These are phyloP conservation scores for Castanospermum australe DNA, from an alignment of 306 rosid genomes.

Conservation along the genomic window DNA sequence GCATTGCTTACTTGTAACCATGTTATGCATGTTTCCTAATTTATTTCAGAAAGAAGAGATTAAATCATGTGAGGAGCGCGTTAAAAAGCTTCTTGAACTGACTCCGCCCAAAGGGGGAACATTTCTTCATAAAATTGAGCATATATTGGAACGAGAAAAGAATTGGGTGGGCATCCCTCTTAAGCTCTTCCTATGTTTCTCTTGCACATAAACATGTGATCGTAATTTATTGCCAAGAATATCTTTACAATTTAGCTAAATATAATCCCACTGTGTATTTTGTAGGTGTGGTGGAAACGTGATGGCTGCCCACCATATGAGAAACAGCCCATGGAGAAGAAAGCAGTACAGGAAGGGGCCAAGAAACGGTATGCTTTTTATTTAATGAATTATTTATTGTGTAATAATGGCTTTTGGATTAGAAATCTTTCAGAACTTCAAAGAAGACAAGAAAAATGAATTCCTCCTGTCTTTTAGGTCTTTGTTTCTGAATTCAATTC, in stretches of 20 bases:
- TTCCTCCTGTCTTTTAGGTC: background rate
- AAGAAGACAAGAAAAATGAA: background rate
- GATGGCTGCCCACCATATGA: slow-evolving; percentile 96
- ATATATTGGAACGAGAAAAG: slow-evolving; percentile 86
- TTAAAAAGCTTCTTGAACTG: slow-evolving; percentile 76
- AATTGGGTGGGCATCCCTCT: slow-evolving; percentile 76
- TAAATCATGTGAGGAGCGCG: slow-evolving; percentile 80
- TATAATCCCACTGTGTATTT: slow-evolving; percentile 7
- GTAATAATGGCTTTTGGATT: background rate
- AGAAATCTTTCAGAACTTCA: slow-evolving; percentile 7
- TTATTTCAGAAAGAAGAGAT: slow-evolving; percentile 84
- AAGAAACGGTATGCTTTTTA: slow-evolving; percentile 75
- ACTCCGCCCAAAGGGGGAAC: slow-evolving; percentile 86
- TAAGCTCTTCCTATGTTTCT: background rate
- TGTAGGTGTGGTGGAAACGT: slow-evolving; percentile 98
- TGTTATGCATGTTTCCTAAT: slow-evolving; percentile 11
- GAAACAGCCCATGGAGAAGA: slow-evolving; percentile 78
- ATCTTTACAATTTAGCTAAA: background rate
- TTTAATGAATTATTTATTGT: background rate
- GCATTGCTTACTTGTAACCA: slow-evolving; percentile 1
- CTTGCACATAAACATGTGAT: background rate
- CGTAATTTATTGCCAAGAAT: background rate
- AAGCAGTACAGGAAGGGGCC: slow-evolving; percentile 60
- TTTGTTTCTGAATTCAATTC: slow-evolving; percentile 14
- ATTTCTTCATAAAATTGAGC: slow-evolving; percentile 86